phyloP scores from a whole-genome alignment of 305 asterid genomes.

The Andrographis paniculata region DNA sequence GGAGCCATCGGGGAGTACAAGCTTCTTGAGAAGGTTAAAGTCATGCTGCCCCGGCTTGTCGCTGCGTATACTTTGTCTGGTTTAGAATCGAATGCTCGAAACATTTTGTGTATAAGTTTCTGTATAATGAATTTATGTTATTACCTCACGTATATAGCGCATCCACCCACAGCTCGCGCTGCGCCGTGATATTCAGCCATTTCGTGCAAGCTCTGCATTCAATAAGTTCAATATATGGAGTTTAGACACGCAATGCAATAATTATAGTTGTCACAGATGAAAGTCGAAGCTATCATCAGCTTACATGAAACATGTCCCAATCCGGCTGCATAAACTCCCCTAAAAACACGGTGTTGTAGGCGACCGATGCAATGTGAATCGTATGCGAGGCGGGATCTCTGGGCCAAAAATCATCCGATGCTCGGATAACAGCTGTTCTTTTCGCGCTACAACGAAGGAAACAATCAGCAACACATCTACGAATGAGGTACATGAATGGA shows the following conservation, averaged over 20 bases:
- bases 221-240: no score
- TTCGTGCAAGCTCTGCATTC: conserved; percentile 82
- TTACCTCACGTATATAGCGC: conserved; percentile 84
- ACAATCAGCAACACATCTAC: conserved; percentile 7
- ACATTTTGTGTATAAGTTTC: no score
- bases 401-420: conserved; percentile 92
- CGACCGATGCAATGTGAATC: conserved; percentile 94
- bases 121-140: background rate
- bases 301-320: conserved; percentile 98
- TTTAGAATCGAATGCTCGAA: no score
- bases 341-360: conserved; percentile 72
- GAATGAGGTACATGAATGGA: background rate
- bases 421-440: conserved; percentile 68
- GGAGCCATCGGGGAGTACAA: conserved; percentile 91
- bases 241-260: no score
- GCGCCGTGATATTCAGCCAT: conserved; percentile 98
- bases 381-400: conserved; percentile 92
- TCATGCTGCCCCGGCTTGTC: conserved; percentile 93
- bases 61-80: conserved; percentile 31
- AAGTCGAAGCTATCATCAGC: conserved; percentile 17
- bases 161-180: conserved; percentile 92
- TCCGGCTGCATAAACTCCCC: conserved; percentile 99
- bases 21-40: conserved; percentile 68
- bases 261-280: no score
- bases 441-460: conserved; percentile 41